Evolutionary conservation across 805 yeast genomes (phyloP), one percentile per base, ranked within the genome.

Genomic region (Ogataea degrootiae): DNA sequence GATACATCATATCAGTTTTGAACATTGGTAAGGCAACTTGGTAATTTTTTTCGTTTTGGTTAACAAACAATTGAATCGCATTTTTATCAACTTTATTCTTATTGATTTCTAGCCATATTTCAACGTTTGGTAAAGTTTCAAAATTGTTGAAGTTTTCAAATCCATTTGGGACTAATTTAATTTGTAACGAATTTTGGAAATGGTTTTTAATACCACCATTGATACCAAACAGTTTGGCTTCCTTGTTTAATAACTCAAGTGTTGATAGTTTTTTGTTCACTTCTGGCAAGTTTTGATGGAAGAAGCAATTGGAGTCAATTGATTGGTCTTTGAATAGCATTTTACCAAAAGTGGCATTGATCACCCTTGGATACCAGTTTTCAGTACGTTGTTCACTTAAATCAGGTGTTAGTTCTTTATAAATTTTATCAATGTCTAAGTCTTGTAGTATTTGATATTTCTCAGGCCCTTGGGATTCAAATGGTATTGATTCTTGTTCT

Each of bases 151-250:
- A 47, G n/a, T 54, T 46, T 19, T 47, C 46, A 42, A 56, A 65
- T 4, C 62, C 66, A 52, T 68, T 65, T 1, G 72, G 70, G 16
- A 62, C 49, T 39, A 68, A 49, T 42, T 61, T 63, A 31, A 68
- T 47, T 29, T 63, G 62, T 16, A 65, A 39, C 19, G 61, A 57
- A 34, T 57, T 54, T 17, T 55, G 61, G 35, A 63, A 67, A 38
- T 60, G 44, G 35, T 60, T 60, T 43, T 52, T 53, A 26, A 65
- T 56, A 42, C 67, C 67, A 39, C 69, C 68, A 4, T 58, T 60
- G 1, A 50, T 46, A 8, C 68, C 69, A 53, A 65, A 60, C 31
- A 63, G 48, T 11, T 48, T 43, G 2, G 59, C 50, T 4, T 44
- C 46, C 41, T 59, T 62, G 41, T 65, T 60, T 33, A 53, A 43